Base-by-base conservation (phyloP, 1,284 basidiomycete species). In the Cutaneotrichosporon sp. region DNA sequence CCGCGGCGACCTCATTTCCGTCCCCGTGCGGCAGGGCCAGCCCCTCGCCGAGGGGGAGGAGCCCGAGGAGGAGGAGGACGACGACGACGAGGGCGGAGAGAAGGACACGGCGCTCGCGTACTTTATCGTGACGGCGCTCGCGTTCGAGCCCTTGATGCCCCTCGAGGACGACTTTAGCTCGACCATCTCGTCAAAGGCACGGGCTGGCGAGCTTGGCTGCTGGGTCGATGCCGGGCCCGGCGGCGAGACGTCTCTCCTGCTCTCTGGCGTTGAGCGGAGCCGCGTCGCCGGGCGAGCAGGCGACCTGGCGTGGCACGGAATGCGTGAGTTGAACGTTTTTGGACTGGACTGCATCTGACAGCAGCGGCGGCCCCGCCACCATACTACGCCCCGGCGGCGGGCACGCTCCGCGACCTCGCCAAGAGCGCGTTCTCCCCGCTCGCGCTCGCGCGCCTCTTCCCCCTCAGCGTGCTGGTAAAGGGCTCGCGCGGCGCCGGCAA, bases 61-160 rank as follows among this genome's bases (percentile, higher is more conserved):
- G 16, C 76, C 80, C 27, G 68, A 72, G 1, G 79, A 77, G 7
- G 75, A 72, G 2, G 72, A 72, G 1, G 72, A 71, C 3, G 75
- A 76, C 2, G 77, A 81, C n/a, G 72, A 68, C 45, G 29, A 53
- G 18, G 16, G 42, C 5, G 38, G 45, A 58, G 43, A 64, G 13
- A 27, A 27, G 16, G 79, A 70, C 56, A 84, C 75, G 55, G 82
- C 74, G 0, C 71, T 84, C 13, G 86, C 87, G 0, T 92, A 87
- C 77, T 97, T 97, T 77, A 81, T 87, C 61, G 83, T 98, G 58
- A 90, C 90, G 10, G 86, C 89, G 58, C 79, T 97, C 24, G 87
- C 91, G 38, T 85, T 87, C 68, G 86, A 87, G 59, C 78, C 78
- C 1, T 71, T 80, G 22, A 67, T 75, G 1, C 70, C 76, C 0